Conservation (phyloP, 2,329 filamentous ascomycete genomes). For the Rugonectria rugulosa region DNA sequence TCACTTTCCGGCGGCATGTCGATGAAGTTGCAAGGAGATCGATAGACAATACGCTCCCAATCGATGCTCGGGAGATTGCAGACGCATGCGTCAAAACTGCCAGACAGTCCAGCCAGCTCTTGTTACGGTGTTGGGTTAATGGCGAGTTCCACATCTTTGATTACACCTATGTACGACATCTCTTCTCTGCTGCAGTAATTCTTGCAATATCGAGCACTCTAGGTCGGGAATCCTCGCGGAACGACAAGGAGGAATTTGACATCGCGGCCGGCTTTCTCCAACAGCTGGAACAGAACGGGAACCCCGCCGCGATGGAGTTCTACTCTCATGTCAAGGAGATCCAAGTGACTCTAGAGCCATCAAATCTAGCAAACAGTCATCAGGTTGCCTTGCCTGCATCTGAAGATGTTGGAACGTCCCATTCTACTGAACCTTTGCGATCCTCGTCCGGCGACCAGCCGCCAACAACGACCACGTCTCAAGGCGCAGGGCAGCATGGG, state of each 20-base stretch:
- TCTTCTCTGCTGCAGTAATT: slow-evolving; percentile 23
- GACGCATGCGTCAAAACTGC: slow-evolving; percentile 21
- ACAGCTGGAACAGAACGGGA: slow-evolving; percentile 11
- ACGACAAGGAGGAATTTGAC: slow-evolving; percentile 11
- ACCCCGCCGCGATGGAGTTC: slow-evolving; percentile 9
- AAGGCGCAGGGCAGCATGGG: not conserved
- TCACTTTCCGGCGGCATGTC: slow-evolving; percentile 5
- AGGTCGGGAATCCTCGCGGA: not conserved
- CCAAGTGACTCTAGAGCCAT: not conserved
- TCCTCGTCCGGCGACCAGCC: not conserved
- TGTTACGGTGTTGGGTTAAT: slow-evolving; percentile 20
- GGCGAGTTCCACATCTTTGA: slow-evolving; percentile 19
- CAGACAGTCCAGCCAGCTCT: slow-evolving; percentile 12
- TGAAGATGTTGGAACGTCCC: not conserved
- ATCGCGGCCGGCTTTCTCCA: slow-evolving; percentile 10
- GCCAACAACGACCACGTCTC: not conserved
- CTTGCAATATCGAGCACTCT: slow-evolving; percentile 22
- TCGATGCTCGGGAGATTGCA: not conserved
- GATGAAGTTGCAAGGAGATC: not conserved
- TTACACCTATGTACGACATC: slow-evolving; percentile 22
- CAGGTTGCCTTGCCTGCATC: not conserved
- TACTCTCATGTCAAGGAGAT: not conserved
- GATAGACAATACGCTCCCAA: not conserved
- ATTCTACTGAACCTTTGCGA: not conserved
- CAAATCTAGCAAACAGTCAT: not conserved